A percentile compares a stretch with the other conserved stretches of the same genome.
phyloP scores from a whole-genome alignment of 805 yeast species.

The Teunomyces atbi region DNA sequence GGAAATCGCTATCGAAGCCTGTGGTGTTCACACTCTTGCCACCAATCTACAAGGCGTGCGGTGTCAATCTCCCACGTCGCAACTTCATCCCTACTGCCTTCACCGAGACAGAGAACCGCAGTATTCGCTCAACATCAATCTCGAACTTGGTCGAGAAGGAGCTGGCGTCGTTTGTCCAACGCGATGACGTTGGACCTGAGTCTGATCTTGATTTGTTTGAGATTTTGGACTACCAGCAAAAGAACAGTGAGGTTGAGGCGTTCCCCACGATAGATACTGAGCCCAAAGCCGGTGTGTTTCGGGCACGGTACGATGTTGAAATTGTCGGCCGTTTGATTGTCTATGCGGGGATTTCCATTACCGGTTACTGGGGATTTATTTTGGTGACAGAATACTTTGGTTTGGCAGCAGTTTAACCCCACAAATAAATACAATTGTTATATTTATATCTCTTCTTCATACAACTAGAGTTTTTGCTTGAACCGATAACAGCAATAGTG shows the following conservation, averaged over 20 bases:
- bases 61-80: constrained; percentile 38
- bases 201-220: constrained; percentile 43
- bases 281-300: constrained; percentile 46
- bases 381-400: constrained; percentile 18
- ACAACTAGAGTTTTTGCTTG: too few species aligned
- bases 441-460: too few species aligned
- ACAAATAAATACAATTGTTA: too few species aligned
- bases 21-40: constrained; percentile 55
- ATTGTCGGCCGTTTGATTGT: constrained; percentile 74
- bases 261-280: constrained; percentile 29
- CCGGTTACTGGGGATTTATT: constrained; percentile 48
- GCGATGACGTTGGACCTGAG: constrained; percentile 35
- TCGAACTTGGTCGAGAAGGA: constrained; percentile 29
- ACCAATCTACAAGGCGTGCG: constrained; percentile 51
- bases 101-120: constrained; percentile 27
- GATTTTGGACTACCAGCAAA: constrained; percentile 31
- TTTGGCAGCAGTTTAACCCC: constrained; percentile 2
- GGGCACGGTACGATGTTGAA: constrained; percentile 68
- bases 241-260: constrained; percentile 6
- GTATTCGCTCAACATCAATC: constrained; percentile 39
- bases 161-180: constrained; percentile 7
- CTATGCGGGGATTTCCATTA: constrained; percentile 74
- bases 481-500: not conserved
- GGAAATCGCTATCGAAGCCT: constrained; percentile 79
- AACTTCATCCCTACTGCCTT: constrained; percentile 39